These are phyloP conservation scores for Diaporthe citriasiana DNA, from an alignment of 2,329 filamentous ascomycete genomes.

Conservation along the genomic window DNA sequence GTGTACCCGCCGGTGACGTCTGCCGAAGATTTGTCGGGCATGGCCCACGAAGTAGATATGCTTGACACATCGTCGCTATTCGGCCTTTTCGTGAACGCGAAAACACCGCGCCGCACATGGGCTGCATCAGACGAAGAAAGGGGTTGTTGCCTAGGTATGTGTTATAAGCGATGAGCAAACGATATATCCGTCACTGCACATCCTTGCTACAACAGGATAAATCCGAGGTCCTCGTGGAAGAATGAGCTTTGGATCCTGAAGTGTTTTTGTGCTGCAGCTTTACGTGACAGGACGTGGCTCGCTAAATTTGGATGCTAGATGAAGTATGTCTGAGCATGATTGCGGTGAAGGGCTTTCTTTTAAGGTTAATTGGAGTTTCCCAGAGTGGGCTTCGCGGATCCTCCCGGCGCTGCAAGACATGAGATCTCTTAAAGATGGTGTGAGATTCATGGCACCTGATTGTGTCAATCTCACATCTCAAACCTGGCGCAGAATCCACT, in stretches of 20 bases:
- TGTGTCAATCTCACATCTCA: not conserved
- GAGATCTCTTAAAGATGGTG: not conserved
- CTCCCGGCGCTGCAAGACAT: not conserved
- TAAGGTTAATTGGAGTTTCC: not conserved
- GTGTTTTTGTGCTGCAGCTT: not conserved
- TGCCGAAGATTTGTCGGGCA: not conserved
- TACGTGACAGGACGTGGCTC: not conserved
- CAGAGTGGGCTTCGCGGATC: constrained; percentile 16
- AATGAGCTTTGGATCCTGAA: no score
- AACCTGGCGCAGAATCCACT: not conserved
- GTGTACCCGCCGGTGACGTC: constrained; percentile 19
- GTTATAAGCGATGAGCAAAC: not conserved
- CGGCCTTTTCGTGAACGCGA: not conserved
- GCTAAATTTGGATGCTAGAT: not conserved
- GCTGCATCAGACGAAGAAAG: not conserved
- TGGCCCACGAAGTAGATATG: not conserved
- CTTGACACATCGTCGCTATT: constrained; percentile 9
- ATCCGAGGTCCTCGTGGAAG: not conserved
- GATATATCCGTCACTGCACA: no score
- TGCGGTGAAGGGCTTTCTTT: not conserved
- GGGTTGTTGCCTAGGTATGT: not conserved
- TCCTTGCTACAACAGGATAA: not conserved
- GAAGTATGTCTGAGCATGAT: not conserved
- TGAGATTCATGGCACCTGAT: not conserved
- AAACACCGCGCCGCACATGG: not conserved